Base-by-base conservation (phyloP, 345 rosid species). In the Eucalyptus paniculata region DNA sequence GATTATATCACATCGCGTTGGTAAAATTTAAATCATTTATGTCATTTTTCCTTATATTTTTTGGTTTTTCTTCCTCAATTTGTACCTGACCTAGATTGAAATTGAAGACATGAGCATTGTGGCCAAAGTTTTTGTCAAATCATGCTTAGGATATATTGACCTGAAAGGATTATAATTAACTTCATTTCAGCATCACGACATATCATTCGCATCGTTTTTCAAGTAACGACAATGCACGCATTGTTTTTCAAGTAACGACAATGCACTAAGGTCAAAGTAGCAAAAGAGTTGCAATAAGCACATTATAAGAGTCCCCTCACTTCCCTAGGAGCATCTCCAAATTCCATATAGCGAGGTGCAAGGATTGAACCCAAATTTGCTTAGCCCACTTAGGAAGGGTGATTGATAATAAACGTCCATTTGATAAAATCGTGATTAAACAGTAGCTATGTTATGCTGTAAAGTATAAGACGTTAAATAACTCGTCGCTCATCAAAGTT, bases 341-440 rank as follows among this genome's bases (percentile, higher is more conserved):
- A 24, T 56, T 0, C 58, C 58, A 1, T 24, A 21, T 0, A 56
- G 13, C 62, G 30, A 53, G 58, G 26, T 2, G 62, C 62, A 56
- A 56, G 30, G 30, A 56, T 56, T 56, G 6, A 24, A 56, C 1
- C 13, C 30, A 56, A 24, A 24, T 56, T 2, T 56, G 30, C 3
- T 56, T 23, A 0, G 13, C 30, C 62, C 30, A 56, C 13, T 56
- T 24, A 19, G 58, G 58, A 24, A 56, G 62, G 62, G 62, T 56
- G 62, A 56, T 56, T 56, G 62, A 56, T 56, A 56, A 56, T 24
- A 4, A 53, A 53, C 58, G 26, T 53, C 58, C 58, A 2, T 53
- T 21, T 0, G 26, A 21, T 53, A 53, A 2, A 53, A 53, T 51
- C 3, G 54, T 54, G 60, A 54, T 54, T 8, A 9, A 1, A 54